These are phyloP conservation scores for Paraleonurus japonicus DNA, from an alignment of 257 asterid genomes.

Conservation along the genomic window DNA sequence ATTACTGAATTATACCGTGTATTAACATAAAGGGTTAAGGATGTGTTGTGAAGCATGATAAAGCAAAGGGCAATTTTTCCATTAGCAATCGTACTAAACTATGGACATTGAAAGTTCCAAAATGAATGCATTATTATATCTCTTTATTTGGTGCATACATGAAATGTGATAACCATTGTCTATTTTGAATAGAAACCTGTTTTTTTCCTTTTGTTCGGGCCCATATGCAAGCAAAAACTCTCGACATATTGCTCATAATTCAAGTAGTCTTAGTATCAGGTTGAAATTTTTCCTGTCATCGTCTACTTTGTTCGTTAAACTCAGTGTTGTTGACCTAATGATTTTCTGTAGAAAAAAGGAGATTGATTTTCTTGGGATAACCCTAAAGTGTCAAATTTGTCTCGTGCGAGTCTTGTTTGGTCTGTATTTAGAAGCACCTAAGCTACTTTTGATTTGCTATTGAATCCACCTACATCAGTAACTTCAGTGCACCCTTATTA, in stretches of 20 bases:
- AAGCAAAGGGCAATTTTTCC: background rate
- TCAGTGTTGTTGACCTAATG: background rate
- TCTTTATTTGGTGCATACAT: background rate
- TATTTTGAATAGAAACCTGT: background rate
- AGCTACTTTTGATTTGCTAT: slow-evolving; percentile 12
- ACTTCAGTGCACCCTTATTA: background rate
- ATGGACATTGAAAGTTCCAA: background rate
- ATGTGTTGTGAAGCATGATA: background rate
- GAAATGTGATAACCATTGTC: background rate
- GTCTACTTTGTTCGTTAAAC: background rate
- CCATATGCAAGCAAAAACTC: background rate
- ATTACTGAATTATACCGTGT: slow-evolving; percentile 7
- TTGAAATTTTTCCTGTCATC: background rate
- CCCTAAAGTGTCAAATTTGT: background rate
- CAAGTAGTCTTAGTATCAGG: slow-evolving; percentile 7
- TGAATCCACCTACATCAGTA: background rate
- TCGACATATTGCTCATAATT: background rate
- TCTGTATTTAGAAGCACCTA: background rate
- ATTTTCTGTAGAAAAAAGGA: background rate
- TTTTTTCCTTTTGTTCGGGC: background rate
- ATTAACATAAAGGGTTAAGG: background rate
- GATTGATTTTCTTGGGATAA: background rate
- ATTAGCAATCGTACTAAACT: background rate
- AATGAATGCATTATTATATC: slow-evolving; percentile 7
- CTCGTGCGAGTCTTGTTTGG: background rate